Conservation (phyloP, 2,329 filamentous ascomycete genomes). For the Stylonectria norvegica region DNA sequence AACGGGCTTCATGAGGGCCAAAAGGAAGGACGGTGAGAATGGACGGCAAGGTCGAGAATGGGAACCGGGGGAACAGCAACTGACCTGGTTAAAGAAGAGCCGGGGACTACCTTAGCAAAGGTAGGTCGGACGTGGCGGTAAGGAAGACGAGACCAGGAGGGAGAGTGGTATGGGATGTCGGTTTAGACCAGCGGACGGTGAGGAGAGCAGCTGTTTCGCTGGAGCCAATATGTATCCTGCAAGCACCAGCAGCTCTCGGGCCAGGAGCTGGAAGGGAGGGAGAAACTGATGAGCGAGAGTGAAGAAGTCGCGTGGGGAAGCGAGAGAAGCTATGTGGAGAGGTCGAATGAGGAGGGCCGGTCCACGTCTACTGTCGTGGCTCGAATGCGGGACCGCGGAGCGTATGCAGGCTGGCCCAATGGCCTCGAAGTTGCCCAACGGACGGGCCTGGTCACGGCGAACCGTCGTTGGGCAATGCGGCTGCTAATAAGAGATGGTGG, state of each 20-base stretch:
- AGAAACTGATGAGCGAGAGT: constrained; percentile 31
- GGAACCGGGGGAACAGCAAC: constrained; percentile 21
- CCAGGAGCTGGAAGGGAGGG: constrained; percentile 29
- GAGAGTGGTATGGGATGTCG: constrained; percentile 28
- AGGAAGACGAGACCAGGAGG: constrained; percentile 25
- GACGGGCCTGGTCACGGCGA: constrained; percentile 26
- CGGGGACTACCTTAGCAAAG: no score
- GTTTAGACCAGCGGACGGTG: constrained; percentile 17
- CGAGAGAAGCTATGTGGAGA: constrained; percentile 31
- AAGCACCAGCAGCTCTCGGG: constrained; percentile 31
- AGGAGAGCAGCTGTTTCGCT: constrained; percentile 31
- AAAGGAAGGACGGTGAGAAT: constrained; percentile 17
- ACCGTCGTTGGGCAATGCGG: constrained; percentile 28
- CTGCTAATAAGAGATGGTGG: constrained; percentile 29
- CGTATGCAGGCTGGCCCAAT: constrained; percentile 38
- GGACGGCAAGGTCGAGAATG: constrained; percentile 17
- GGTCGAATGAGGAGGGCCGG: constrained; percentile 33
- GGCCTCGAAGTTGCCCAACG: constrained; percentile 29
- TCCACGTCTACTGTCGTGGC: constrained; percentile 38
- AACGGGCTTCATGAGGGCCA: constrained; percentile 27
- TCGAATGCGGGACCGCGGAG: constrained; percentile 37
- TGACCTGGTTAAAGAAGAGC: constrained; percentile 29
- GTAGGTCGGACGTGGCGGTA: constrained; percentile 27
- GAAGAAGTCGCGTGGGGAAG: constrained; percentile 35
- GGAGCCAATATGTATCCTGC: constrained; percentile 32